Conservation (phyloP, 805 yeast species). For the Suhomyces pyralidae region DNA sequence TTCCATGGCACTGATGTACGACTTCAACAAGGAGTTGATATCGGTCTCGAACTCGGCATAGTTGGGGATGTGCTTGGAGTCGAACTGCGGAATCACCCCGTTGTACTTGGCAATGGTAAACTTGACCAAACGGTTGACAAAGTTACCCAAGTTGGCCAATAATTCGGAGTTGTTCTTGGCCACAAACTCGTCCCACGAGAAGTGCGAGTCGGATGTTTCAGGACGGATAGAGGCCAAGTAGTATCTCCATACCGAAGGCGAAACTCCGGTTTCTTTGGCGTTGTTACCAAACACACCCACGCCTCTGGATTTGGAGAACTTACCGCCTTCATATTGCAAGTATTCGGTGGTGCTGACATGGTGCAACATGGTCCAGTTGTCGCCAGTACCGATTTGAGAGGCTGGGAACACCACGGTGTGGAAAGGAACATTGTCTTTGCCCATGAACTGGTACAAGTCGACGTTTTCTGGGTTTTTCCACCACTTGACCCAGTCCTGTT, state of each 20-base stretch:
- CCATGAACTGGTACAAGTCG: conserved; percentile 93
- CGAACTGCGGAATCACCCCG: conserved; percentile 78
- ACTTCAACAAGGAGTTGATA: conserved; percentile 55
- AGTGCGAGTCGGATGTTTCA: conserved; percentile 92
- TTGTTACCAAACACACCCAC: conserved; percentile 98
- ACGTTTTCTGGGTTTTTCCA: conserved; percentile 94
- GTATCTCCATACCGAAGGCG: conserved; percentile 97
- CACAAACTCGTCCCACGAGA: conserved; percentile 96
- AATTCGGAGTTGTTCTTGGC: conserved; percentile 90
- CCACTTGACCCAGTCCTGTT: conserved; percentile 76
- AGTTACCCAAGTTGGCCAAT: conserved; percentile 94
- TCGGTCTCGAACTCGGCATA: conserved; percentile 51
- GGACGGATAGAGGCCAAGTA: conserved; percentile 91
- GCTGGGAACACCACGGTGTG: conserved; percentile 98
- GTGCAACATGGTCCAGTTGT: conserved; percentile 86
- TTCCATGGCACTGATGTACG: conserved; percentile 73
- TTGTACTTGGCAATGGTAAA: conserved; percentile 87
- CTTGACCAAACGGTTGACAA: conserved; percentile 89
- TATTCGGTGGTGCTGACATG: conserved; percentile 95
- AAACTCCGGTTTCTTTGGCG: conserved; percentile 87
- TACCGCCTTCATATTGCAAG: conserved; percentile 96
- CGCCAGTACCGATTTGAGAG: conserved; percentile 81
- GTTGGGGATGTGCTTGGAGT: conserved; percentile 44
- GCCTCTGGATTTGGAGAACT: conserved; percentile 96
- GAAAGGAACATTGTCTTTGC: conserved; percentile 98